phyloP scores from a whole-genome alignment of 2,329 filamentous ascomycete genomes.

The Aspergillus ochraceus region DNA sequence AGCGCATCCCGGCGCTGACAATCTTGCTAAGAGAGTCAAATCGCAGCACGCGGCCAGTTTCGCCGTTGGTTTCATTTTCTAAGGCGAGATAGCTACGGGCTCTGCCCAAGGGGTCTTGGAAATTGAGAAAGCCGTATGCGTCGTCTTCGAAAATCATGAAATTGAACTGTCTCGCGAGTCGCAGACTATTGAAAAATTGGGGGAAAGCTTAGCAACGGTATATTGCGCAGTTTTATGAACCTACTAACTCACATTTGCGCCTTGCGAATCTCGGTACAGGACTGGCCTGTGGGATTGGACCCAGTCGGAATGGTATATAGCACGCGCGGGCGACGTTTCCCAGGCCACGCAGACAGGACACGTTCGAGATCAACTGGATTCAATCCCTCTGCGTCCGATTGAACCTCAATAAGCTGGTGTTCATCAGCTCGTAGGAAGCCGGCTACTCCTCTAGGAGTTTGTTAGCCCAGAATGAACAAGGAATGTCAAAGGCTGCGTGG shows the following conservation, averaged over 20 bases:
- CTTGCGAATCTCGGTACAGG: conserved; percentile 6
- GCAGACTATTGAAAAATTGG: not conserved
- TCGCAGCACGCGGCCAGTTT: conserved; percentile 5
- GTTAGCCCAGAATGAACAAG: not conserved
- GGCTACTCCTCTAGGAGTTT: not conserved
- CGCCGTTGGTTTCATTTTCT: not conserved
- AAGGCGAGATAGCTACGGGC: conserved; percentile 1
- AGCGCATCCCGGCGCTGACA: conserved; percentile 2
- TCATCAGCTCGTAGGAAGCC: conserved; percentile 3
- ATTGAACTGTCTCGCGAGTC: not conserved
- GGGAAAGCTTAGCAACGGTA: too few relatives aligned
- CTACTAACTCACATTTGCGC: not conserved
- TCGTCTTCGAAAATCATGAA: conserved; percentile 3
- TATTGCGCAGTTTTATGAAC: too few relatives aligned
- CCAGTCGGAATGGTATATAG: conserved; percentile 8
- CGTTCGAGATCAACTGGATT: not conserved
- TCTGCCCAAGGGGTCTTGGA: not conserved
- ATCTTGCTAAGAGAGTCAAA: conserved; percentile 11
- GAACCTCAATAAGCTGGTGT: not conserved
- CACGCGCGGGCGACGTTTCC: not conserved
- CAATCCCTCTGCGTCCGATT: not conserved
- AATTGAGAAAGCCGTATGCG: conserved; percentile 1
- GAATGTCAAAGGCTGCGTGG: not conserved
- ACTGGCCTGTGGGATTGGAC: conserved; percentile 9
- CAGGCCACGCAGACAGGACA: not conserved